These are phyloP conservation scores for Vachellia pachyceras DNA, from an alignment of 306 rosid genomes.

Conservation along the genomic window DNA sequence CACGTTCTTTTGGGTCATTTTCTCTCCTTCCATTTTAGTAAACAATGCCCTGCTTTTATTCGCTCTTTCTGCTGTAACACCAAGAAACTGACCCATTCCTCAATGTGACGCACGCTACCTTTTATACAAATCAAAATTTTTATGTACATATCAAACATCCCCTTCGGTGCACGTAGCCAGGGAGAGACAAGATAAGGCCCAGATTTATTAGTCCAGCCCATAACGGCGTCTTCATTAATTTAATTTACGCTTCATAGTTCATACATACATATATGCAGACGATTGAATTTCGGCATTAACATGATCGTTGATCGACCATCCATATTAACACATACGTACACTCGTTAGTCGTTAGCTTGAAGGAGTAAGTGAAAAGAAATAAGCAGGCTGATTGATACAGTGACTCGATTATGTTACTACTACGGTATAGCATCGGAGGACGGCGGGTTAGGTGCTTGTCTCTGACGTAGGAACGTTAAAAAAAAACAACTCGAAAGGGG, in stretches of 20 bases:
- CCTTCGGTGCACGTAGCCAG: background rate
- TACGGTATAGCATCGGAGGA: background rate
- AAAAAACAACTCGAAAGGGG: background rate
- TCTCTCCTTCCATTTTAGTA: constrained; percentile 7
- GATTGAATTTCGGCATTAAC: no score
- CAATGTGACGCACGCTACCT: background rate
- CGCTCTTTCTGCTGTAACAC: constrained; percentile 5
- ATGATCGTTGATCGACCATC: no score
- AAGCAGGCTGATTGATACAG: background rate
- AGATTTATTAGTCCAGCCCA: background rate
- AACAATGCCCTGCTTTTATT: constrained; percentile 31
- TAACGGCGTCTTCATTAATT: background rate
- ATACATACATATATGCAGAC: no score
- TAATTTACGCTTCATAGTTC: background rate
- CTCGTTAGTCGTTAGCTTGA: background rate
- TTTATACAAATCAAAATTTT: background rate
- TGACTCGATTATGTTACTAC: background rate
- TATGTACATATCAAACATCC: background rate
- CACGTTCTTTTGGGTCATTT: constrained; percentile 35
- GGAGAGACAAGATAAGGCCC: background rate
- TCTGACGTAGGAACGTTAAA: background rate
- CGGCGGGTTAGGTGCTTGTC: background rate
- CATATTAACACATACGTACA: no score
- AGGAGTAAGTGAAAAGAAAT: background rate
- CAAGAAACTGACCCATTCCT: constrained; percentile 34